phyloP scores from a whole-genome alignment of 345 rosid species.

The Trapa incisa region DNA sequence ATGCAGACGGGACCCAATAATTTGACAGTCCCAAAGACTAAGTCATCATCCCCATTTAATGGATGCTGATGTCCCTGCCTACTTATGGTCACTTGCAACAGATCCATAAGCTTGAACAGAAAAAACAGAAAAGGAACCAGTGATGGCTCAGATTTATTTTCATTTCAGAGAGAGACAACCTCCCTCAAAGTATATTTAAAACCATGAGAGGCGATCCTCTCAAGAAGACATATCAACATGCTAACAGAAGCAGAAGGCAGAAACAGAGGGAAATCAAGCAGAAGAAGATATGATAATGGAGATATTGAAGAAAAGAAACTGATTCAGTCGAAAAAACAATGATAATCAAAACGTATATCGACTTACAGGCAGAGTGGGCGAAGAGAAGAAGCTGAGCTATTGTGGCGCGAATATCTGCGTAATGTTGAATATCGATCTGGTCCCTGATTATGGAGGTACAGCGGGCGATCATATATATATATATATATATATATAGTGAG shows the following conservation, averaged over 20 bases:
- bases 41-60: too few species aligned
- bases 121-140: neutral
- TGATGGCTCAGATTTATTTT: conserved; percentile 25
- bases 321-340: neutral
- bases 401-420: too few species aligned
- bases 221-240: too few species aligned
- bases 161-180: conserved; percentile 16
- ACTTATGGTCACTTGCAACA: conserved; percentile 51
- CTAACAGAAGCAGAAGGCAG: too few species aligned
- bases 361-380: too few species aligned
- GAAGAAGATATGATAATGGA: neutral
- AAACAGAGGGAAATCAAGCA: neutral
- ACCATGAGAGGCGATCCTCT: conserved; percentile 38
- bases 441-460: accelerated
- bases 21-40: conserved; percentile 34
- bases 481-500: neutral
- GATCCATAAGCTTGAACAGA: neutral
- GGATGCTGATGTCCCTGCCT: too few species aligned
- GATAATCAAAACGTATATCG: neutral
- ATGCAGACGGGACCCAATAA: too few species aligned
- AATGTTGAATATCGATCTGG: too few species aligned
- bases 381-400: too few species aligned
- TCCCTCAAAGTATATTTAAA: conserved; percentile 55
- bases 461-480: neutral
- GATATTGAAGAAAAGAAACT: neutral